Evolutionary conservation across 169 alveolate genomes (phyloP), one percentile per base, ranked within the genome.

Genomic region (Cryptosporidium tyzzeri): DNA sequence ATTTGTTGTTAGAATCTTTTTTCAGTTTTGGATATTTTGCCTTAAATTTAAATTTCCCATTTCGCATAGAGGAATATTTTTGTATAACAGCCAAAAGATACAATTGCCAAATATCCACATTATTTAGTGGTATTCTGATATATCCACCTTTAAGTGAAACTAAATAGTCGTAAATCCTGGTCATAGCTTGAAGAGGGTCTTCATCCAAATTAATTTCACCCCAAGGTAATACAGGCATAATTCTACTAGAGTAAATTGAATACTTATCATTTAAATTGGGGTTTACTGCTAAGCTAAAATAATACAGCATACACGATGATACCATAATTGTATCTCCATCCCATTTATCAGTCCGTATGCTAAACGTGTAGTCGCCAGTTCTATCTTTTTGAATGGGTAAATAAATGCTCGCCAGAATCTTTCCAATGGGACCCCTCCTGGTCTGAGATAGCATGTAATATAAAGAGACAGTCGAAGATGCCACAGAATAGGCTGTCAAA

Each of bases 261-360:
- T 80, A 59, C 31, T 37, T 80, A 37, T 62, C 51, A 62, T 59
- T 80, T 80, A 80, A 23, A 5, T 39, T 35, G 8, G 73, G 75
- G 29, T 59, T 80, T n/a, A 62, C 75, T 14, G 89, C 69, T 29
- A 80, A 62, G 45, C 80, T 62, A 65, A 59, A 80, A 62, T 80
- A 80, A 48, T 80, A 80, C 9, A 80, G 31, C 68, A 80, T 45
- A 35, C 89, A 59, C 3, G 89, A 80, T 23, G 89, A 50, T 12
- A 80, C 68, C 75, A 80, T 41, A 33, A 41, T 61, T 59, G 89
- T 80, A 41, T 80, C 75, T 8, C 89, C 89, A 41, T 80, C 89
- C 89, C 89, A 80, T 18, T 65, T 41, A 9, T 80, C 68, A 10
- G 89, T 80, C 7, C 41, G 31, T 18, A 62, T 62, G 6, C 12